Conservation (phyloP, 164 flowering plant genomes). For the Buxus sempervirens region DNA sequence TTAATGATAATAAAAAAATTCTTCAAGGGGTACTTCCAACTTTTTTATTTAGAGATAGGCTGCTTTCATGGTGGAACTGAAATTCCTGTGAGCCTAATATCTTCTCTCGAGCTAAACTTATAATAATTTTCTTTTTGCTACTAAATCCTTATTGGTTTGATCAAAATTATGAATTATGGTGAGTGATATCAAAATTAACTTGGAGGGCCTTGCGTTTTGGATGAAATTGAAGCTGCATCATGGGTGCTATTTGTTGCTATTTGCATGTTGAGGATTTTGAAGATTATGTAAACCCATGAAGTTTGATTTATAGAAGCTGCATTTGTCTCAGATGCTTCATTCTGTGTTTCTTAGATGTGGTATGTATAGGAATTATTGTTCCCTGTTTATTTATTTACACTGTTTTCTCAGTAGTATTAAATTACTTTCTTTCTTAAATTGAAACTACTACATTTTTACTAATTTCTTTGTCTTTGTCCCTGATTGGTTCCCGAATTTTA, state of each 20-base stretch:
- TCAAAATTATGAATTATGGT: background rate
- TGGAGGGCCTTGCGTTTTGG: constrained; percentile 1
- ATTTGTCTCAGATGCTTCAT: constrained; percentile 62
- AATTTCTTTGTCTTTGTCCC: no score
- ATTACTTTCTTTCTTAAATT: no score
- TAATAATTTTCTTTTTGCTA: background rate
- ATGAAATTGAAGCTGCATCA: constrained; percentile 26
- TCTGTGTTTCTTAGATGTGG: constrained; percentile 57
- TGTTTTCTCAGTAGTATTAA: background rate
- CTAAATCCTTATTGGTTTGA: background rate
- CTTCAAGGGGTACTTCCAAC: background rate
- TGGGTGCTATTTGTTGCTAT: constrained; percentile 91
- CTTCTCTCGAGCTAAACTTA: constrained; percentile 30
- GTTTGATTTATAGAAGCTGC: constrained; percentile 61
- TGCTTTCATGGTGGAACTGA: constrained; percentile 34
- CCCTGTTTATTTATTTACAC: background rate
- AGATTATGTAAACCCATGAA: constrained; percentile 58
- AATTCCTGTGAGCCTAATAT: constrained; percentile 41
- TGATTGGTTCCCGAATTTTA: no score
- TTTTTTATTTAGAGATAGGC: constrained; percentile 30
- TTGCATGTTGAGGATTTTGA: constrained; percentile 56
- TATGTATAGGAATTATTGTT: constrained; percentile 24
- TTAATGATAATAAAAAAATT: no score
- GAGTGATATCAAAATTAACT: constrained; percentile 3
- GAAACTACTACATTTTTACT: no score